Evolutionary conservation across 805 yeast species (phyloP).

Genomic region (Nakazawaea siamensis): DNA sequence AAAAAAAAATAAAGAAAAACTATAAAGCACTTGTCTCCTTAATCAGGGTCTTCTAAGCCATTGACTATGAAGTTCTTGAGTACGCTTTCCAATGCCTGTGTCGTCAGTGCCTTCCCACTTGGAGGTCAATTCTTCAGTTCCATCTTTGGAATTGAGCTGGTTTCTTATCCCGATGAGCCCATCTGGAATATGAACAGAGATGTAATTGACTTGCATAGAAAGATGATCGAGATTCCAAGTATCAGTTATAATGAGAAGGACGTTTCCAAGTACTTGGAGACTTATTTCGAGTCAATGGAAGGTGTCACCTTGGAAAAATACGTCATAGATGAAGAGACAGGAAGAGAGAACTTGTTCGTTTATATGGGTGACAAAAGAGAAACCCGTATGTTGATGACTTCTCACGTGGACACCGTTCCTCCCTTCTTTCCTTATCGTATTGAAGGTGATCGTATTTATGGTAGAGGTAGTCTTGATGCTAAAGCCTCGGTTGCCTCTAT

Average conservation of each 20-base stretch:
- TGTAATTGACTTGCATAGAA: slow-evolving; percentile 24
- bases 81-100: not conserved
- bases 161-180: not conserved
- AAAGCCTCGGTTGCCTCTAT: slow-evolving; percentile 64
- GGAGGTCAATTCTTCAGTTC: not conserved
- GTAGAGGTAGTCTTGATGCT: slow-evolving; percentile 68
- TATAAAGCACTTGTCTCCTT: too few species aligned
- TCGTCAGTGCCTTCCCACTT: not conserved
- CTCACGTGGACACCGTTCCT: slow-evolving; percentile 71
- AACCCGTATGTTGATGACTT: slow-evolving; percentile 44
- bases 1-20: too few species aligned
- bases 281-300: slow-evolving; percentile 26
- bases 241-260: slow-evolving; percentile 25
- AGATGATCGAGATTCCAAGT: slow-evolving; percentile 26
- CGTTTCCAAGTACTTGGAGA: slow-evolving; percentile 30
- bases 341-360: slow-evolving; percentile 48
- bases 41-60: too few species aligned
- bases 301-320: slow-evolving; percentile 49
- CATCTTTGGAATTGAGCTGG: too few species aligned
- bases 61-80: not conserved
- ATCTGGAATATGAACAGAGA: slow-evolving; percentile 4
- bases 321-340: slow-evolving; percentile 21
- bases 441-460: slow-evolving; percentile 43
- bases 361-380: slow-evolving; percentile 37
- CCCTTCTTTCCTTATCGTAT: slow-evolving; percentile 47